These are phyloP conservation scores for Petunia secreta DNA, from an alignment of 257 asterid genomes.

Conservation along the genomic window DNA sequence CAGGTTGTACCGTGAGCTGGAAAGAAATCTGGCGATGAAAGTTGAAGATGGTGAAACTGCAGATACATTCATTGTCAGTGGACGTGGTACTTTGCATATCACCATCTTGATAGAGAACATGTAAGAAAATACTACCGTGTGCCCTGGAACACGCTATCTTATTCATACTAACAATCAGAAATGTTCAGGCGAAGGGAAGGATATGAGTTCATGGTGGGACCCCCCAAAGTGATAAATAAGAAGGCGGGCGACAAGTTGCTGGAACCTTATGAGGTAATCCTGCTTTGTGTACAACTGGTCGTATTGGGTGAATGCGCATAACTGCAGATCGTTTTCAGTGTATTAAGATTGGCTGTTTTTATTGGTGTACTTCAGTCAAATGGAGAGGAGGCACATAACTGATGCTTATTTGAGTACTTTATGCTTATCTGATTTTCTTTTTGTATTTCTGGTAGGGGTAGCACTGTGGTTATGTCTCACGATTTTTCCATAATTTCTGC, in stretches of 20 bases:
- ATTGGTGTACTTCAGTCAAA: neutral
- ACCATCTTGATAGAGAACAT: conserved; percentile 93
- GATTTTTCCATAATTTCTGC: neutral
- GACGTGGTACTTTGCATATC: conserved; percentile 95
- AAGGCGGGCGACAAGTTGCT: conserved; percentile 68
- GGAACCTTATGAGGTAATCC: conserved; percentile 88
- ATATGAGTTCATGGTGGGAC: conserved; percentile 99
- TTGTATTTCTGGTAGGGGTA: neutral
- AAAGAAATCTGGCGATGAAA: conserved; percentile 93
- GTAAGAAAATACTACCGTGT: conserved; percentile 47
- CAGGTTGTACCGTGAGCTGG: conserved; percentile 92
- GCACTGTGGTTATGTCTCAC: conserved; percentile 3
- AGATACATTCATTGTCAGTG: conserved; percentile 88
- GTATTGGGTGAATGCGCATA: conserved; percentile 12
- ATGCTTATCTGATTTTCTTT: neutral
- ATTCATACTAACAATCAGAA: conserved; percentile 29
- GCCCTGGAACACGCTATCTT: conserved; percentile 17
- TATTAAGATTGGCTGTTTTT: neutral
- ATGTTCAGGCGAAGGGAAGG: conserved; percentile 98
- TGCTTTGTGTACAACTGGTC: neutral
- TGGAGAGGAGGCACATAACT: neutral
- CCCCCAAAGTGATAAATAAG: conserved; percentile 97
- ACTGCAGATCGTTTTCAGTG: neutral
- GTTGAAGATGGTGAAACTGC: conserved; percentile 98
- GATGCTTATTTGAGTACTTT: neutral